Base-by-base conservation (phyloP, 1,284 basidiomycete genomes). In the Leccinum solheimii region DNA sequence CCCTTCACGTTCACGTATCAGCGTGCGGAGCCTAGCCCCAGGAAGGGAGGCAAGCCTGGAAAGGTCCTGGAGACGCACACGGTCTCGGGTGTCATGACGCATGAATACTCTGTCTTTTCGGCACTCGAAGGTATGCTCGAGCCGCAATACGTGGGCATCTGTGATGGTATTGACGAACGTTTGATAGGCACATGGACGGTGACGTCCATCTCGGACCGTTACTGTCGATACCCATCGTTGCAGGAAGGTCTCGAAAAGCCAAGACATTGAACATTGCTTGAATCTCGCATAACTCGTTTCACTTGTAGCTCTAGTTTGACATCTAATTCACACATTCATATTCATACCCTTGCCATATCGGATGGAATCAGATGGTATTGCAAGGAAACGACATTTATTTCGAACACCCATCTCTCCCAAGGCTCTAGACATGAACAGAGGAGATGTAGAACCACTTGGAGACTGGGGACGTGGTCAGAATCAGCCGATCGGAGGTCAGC, bases 1-100 rank as follows among this genome's bases (percentile, higher is more conserved):
- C 97, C 97, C 0, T 99, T 97, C 78, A 91, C 95, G 1, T 98
- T 99, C 77, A 94, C 93, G 0, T 95, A 95, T 74, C 93, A 95
- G 73, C 84, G 94, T 52, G 84, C 91, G 2, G 91, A 92, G 74
- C 80, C 85, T 27, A 83, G 77, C 68, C 72, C 78, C 8, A 85
- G 82, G 77, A 90, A 88, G 73, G 84, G 85, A 50, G 82, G 83
- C 34, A 86, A 83, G 66, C 78, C 83, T 45, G 86, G 85, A 58
- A 90, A 87, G 71, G 86, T 95, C 19, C 81, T 95, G 11, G 94
- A 97, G 72, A 95, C 93, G 23, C 94, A 94, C 69, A 94, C 91
- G 0, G 87, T 94, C 36, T 92, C 93, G 13, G 91, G 92, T 7
- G 85, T 97, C 5, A 83, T 83, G 65, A 84, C 85, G 8, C 80